Percentiles rank a stretch among this genome's conserved stretches.
Conservation (phyloP, 1,284 basidiomycete genomes). For the Ganoderma boninense region DNA sequence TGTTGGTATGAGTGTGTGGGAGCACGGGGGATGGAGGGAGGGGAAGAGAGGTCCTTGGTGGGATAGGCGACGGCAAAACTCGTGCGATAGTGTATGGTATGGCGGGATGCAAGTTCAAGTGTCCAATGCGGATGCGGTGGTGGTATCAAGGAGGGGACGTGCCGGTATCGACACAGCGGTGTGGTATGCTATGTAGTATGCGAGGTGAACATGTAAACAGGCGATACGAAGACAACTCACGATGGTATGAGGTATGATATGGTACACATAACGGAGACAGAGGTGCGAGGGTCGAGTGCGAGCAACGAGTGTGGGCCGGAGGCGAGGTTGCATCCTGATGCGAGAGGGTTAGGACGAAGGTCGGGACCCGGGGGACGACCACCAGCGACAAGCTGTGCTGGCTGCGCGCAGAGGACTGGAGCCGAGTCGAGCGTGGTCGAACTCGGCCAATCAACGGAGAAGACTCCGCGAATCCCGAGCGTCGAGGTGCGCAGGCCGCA, state of each 20-base stretch:
- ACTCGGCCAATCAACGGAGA: not conserved
- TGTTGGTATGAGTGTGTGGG: not conserved
- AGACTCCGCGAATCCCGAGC: not conserved
- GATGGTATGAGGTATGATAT: conserved; percentile 25
- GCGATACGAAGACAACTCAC: conserved; percentile 19
- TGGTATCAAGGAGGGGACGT: conserved; percentile 31
- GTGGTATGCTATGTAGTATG: conserved; percentile 12
- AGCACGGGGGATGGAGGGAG: not conserved
- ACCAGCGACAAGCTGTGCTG: not conserved
- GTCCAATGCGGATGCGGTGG: conserved; percentile 6
- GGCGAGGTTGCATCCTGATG: conserved; percentile 1
- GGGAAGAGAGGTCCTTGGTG: conserved; percentile 18
- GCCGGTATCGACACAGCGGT: conserved; percentile 21
- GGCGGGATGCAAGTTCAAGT: not conserved
- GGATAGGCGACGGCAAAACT: not conserved
- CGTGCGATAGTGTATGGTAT: conserved; percentile 7
- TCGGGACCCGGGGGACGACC: not conserved
- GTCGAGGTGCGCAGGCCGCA: conserved; percentile 1
- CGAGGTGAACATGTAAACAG: conserved; percentile 16
- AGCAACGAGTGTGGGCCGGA: conserved; percentile 6
- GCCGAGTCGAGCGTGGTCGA: not conserved
- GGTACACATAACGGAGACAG: conserved; percentile 19
- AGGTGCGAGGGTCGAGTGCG: not conserved
- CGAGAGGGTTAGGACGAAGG: not conserved
- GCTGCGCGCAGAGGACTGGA: conserved; percentile 1